These are phyloP conservation scores for Carex scoparia DNA, from an alignment of 176 grass and related monocot genomes.

Conservation along the genomic window DNA sequence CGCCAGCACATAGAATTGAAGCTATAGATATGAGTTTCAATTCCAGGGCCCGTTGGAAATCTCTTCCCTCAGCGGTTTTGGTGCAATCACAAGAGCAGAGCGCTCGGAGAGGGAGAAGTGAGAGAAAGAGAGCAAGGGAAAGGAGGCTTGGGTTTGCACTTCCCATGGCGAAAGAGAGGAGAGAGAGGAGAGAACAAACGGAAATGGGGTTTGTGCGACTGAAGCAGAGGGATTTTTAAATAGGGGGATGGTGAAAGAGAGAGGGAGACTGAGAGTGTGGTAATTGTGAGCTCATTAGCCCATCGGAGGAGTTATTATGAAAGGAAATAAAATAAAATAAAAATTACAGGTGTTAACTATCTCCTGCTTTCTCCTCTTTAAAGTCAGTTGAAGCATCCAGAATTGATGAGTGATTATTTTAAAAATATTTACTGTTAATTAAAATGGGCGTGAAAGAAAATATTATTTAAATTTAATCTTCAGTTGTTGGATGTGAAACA, in stretches of 20 bases:
- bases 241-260: background rate
- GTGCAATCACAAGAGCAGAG: conserved; percentile 43
- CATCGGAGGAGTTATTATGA: background rate
- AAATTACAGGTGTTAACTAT: background rate
- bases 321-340: background rate
- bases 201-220: background rate
- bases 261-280: conserved; percentile 18
- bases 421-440: background rate
- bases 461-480: background rate
- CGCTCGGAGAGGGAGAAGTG: conserved; percentile 43
- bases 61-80: conserved; percentile 29
- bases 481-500: background rate
- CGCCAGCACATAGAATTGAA: conserved; percentile 74
- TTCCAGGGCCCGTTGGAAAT: conserved; percentile 29
- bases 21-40: conserved; percentile 74
- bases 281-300: conserved; percentile 22
- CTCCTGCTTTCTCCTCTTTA: background rate
- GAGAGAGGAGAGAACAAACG: conserved; percentile 5
- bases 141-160: conserved; percentile 32
- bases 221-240: background rate
- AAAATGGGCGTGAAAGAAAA: background rate
- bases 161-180: conserved; percentile 26
- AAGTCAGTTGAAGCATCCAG: conserved; percentile 6
- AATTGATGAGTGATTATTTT: background rate
- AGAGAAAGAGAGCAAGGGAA: conserved; percentile 42